Evolutionary conservation across 331 rosid genomes (phyloP), one percentile per base, ranked within the genome.

Genomic region (Saraca asoca): DNA sequence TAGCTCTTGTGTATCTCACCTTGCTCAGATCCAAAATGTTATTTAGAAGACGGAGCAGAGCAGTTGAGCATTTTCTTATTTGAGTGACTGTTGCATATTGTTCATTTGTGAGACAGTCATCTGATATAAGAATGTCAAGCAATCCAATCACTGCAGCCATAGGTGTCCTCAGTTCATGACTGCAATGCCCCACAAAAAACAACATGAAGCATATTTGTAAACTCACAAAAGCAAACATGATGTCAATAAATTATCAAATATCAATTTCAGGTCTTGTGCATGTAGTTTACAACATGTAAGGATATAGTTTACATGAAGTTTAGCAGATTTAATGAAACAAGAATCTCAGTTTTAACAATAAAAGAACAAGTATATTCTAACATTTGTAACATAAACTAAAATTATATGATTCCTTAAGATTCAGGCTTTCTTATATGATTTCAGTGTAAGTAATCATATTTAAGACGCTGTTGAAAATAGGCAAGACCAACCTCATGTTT

Each of bases 141-240:
- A 94, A 75, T 51, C 99, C 99, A 39, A 94, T 94, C 62, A 94
- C 99, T 15, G 99, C 99, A 37, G 99, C 99, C 99, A 94, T 94
- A 2, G 99, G 99, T 7, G 99, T 94, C 89, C 99, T 85, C 74
- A 94, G 74, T 69, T 94, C 99, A 79, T 94, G 99, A 78, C 97
- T 94, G 93, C 57, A 60, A 72, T 35, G 42, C 54, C 74, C 8
- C 42, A 24, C n/a, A 24, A 24, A 24, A 24, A 24, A 24, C 3
- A 24, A 3, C 35, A 71, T 43, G 61, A 70, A 46, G 51, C 24
- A 38, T 15, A 58, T 45, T 64, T 58, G 41, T 58, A 51, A 52
- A 71, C 51, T 2, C 58, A 55, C 56, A 38, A 48, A 35, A 14
- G 46, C 59, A 62, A 51, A 24, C 31, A 24, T 24, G 31, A 3